Base-by-base conservation (phyloP, 345 rosid species). In the Boechera stricta region DNA sequence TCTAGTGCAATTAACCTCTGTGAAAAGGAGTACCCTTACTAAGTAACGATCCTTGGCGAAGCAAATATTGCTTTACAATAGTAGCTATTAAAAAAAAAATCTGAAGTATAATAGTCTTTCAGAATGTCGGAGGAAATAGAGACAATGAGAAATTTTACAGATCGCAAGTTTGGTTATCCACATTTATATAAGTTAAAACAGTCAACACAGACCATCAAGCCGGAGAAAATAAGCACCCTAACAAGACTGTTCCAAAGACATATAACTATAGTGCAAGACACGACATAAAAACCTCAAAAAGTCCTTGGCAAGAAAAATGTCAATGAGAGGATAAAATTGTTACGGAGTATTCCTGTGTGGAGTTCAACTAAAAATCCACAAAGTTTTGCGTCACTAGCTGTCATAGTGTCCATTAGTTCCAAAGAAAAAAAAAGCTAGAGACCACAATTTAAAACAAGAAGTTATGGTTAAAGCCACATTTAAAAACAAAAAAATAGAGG, bases 1-100 rank as follows among this genome's bases (percentile, higher is more conserved):
- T 88, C 98, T 45, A 93, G 71, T 26, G 68, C 76, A 16, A 68
- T 18, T 72, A 93, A 81, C 62, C 80, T 87, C 98, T 93, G 87
- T 64, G 44, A 53, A 15, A 51, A 75, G 1, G 13, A 10, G 33
- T 33, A 63, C 26, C 13, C 10, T 67, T 47, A 35, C 10, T 66
- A 57, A 47, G 60, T 45, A 57, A 56, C 35, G 6, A 24, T 54
- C 55, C 10, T 53, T 5, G 42, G 36, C 28, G 4, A 61, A 59
- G 45, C 8, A 67, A 75, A 48, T 35, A 59, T 15, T 38, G 53
- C 18, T 49, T 10, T 31, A 16, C 51, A 60, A 5, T 33, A 45
- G 21, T 45, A 57, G 65, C 57, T 31, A 29, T 31, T 18, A 4
- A 31, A 11, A 21, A 21, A 21, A 21, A 12, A 11, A 13, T 24